Base-by-base conservation (phyloP, 768 basidiomycete genomes). In the Pleurotus ostreatus region DNA sequence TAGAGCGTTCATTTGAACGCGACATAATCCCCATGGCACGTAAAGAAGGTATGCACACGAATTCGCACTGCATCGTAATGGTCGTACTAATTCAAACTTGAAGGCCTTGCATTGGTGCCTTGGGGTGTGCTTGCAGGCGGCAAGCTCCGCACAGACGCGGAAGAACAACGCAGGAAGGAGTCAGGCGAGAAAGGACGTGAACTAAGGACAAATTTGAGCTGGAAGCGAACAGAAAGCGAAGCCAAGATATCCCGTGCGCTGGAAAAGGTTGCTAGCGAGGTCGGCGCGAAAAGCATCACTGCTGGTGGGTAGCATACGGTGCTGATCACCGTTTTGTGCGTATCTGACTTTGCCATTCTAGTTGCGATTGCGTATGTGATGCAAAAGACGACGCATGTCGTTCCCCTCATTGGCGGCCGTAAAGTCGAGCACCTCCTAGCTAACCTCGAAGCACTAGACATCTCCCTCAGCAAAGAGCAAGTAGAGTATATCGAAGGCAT, bases 71-170 rank as follows among this genome's bases (percentile, higher is more conserved):
- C 71, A 67, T 30, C 5, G 63, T 74, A 9, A 18, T 30, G 18
- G 4, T 11, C 67, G 69, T n/a, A 68, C 65, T 1, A 71, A 68
- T 7, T 37, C 66, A 79, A 25, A 54, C 70, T 70, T 44, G 23
- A 15, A 68, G 71, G 71, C 5, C 60, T 71, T 63, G 71, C 71
- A 0, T 65, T 72, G 0, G 69, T 70, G 0, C 71, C 70, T 4
- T 73, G 71, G 71, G 63, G 64, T 11, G 71, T 71, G 3, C 60
- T 72, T 6, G 73, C 66, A 4, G 66, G 53, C 9, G 71, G 73
- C 59, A 85, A 83, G 58, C 72, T 88, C 16, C 68, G 81, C 44
- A 85, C 83, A 0, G 69, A 76, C n/a, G 87, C 80, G 12, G 69
- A 73, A 54, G 71, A 73, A 45, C 64, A 67, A 30, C 55, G 55